Base-by-base conservation (phyloP, 108 stramenopile species). In the Schizochytrium sp. region DNA sequence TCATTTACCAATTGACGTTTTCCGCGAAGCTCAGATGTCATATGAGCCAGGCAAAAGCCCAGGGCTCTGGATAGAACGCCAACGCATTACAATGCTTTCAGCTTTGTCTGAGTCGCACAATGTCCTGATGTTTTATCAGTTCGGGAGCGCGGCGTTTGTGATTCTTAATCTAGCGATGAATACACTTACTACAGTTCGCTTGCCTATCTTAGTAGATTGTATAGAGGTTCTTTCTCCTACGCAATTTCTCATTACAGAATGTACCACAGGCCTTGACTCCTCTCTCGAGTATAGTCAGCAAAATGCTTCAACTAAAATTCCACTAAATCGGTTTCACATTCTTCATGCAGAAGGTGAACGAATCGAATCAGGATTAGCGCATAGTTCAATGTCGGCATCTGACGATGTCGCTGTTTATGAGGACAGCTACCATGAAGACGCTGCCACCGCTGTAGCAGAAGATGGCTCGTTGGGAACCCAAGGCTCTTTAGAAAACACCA, bases 1-100 rank as follows among this genome's bases (percentile, higher is more conserved):
- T 7, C 76, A 83, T 28, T 5, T 83, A 5, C 76, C 76, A 17
- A 49, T 83, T n/a, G 76, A 83, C 15, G 28, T 28, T n/a, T 83
- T 83, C 40, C 76, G 76, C 47, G 76, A 83, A 42, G 76, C 50
- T n/a, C 76, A 83, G 13, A 47, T 10, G 15, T 3, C 5, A 53
- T 53, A 55, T 2, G 76, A 55, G 13, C 45, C 76, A n/a, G 76
- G 76, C 12, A n/a, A 83, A 40, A 55, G 76, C 53, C 76, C 76
- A 55, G 76, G 76, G 47, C 76, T 83, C 55, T 83, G 76, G 76
- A 42, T 55, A n/a, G 76, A 83, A 40, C 76, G 76, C 3, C 76
- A 83, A 53, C 47, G 76, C 47, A 83, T 83, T 28, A 38, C 76
- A 5, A 83, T 83, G 76, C 76, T 83, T 1, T 55, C 76, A 28